These are phyloP conservation scores for Botryobasidium botryosum DNA, from an alignment of 768 basidiomycete species.

Conservation along the genomic window DNA sequence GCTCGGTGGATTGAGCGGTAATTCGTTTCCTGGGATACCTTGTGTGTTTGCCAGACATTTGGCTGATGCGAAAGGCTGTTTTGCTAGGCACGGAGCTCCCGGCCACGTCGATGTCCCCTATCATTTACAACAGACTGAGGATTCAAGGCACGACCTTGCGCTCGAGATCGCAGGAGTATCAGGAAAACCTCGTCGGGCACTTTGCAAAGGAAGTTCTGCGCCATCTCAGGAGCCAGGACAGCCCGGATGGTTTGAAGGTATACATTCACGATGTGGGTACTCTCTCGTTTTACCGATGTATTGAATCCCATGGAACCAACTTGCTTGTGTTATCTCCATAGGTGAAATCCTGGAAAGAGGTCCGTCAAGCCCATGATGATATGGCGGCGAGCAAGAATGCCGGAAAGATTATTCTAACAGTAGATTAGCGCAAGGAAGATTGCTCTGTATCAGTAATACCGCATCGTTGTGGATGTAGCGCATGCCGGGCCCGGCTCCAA, in stretches of 20 bases:
- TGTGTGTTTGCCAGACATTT: too few relatives aligned
- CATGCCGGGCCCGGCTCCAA: too few relatives aligned
- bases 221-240: conserved; percentile 43
- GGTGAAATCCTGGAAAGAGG: conserved; percentile 68
- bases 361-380: conserved; percentile 64
- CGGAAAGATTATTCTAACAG: conserved; percentile 28
- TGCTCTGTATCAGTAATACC: too few relatives aligned
- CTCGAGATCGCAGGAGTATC: conserved; percentile 53
- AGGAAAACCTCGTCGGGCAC: conserved; percentile 41
- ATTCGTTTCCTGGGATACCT: conserved; percentile 1
- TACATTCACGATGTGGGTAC: conserved; percentile 58
- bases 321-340: conserved; percentile 16
- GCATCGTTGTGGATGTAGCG: too few relatives aligned
- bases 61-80: too few relatives aligned
- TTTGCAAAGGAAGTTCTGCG: conserved; percentile 41
- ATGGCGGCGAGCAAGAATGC: conserved; percentile 63
- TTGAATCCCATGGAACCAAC: conserved; percentile 6
- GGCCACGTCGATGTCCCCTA: conserved; percentile 39
- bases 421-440: too few relatives aligned
- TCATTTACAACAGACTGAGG: conserved; percentile 71
- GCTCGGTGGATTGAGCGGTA: conserved; percentile 13
- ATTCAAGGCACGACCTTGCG: conserved; percentile 83
- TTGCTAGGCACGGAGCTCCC: conserved; percentile 37
- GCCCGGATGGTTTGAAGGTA: conserved; percentile 40
- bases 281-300: conserved; percentile 8